Evolutionary conservation across 208 protist species (phyloP).

Genomic region (Acanthamoeba healyi): DNA sequence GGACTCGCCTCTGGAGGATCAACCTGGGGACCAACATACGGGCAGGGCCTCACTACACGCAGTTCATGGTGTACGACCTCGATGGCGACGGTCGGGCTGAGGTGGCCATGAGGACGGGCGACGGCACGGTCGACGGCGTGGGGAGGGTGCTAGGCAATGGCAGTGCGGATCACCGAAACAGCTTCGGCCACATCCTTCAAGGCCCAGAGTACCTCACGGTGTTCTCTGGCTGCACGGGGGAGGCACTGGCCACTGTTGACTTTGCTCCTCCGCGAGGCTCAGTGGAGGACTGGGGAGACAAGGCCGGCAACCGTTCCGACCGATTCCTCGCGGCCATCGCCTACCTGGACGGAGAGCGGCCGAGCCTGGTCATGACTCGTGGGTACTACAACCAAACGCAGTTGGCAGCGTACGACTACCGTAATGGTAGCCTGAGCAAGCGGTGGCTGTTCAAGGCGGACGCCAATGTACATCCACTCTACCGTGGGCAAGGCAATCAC

Average conservation of each 20-base stretch:
- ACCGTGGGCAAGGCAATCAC: not conserved
- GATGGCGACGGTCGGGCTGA: slow-evolving; percentile 30
- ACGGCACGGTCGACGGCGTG: slow-evolving; percentile 32
- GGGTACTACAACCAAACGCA: not conserved
- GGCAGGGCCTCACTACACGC: slow-evolving; percentile 42
- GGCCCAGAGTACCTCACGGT: slow-evolving; percentile 28
- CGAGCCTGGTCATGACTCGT: not conserved
- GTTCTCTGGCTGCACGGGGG: not conserved
- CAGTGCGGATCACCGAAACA: not conserved
- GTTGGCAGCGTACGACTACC: not conserved
- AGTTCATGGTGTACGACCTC: slow-evolving; percentile 55
- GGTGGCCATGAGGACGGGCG: slow-evolving; percentile 29
- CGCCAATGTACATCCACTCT: not conserved
- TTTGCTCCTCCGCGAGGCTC: not conserved
- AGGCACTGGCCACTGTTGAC: not conserved
- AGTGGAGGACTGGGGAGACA: not conserved
- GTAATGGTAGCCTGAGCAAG: not conserved
- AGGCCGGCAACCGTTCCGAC: not conserved
- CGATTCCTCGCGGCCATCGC: slow-evolving; percentile 16
- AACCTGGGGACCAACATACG: not conserved
- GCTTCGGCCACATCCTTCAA: not conserved
- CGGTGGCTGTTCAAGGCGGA: slow-evolving; percentile 7
- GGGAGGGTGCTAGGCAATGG: not conserved
- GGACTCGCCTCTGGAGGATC: not conserved
- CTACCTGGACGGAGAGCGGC: not conserved